These are phyloP conservation scores for Avena insularis DNA, from an alignment of 176 grass and related monocot genomes.

Conservation along the genomic window DNA sequence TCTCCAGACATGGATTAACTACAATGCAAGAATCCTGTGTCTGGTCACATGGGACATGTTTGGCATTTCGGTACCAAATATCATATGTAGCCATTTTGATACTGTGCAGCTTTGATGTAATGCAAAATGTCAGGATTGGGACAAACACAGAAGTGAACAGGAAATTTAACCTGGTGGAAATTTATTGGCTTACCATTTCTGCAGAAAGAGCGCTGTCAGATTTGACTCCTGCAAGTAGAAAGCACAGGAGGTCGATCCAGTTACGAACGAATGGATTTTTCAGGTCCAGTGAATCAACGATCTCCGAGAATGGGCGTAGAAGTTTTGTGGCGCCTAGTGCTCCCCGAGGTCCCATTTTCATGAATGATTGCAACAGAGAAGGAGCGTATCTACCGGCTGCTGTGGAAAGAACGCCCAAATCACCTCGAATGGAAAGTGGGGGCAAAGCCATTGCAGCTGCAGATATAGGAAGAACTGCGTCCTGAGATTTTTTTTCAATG, in stretches of 20 bases:
- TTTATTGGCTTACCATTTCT: slow-evolving; percentile 79
- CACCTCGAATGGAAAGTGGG: slow-evolving; percentile 91
- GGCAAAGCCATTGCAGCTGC: slow-evolving; percentile 92
- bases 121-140: background rate
- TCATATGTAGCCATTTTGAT: background rate
- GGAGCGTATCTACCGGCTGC: slow-evolving; percentile 80
- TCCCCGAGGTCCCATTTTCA: slow-evolving; percentile 91
- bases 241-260: slow-evolving; percentile 91
- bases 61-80: background rate
- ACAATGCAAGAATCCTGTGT: slow-evolving; percentile 12
- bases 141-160: background rate
- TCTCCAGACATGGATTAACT: background rate
- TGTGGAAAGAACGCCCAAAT: slow-evolving; percentile 80
- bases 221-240: slow-evolving; percentile 97
- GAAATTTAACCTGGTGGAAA: slow-evolving; percentile 29
- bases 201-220: slow-evolving; percentile 86
- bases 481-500: slow-evolving; percentile 55
- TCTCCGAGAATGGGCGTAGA: slow-evolving; percentile 84
- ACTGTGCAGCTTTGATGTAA: background rate
- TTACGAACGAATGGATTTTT: slow-evolving; percentile 89
- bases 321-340: slow-evolving; percentile 86
- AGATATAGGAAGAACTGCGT: slow-evolving; percentile 88
- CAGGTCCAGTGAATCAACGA: slow-evolving; percentile 77
- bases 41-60: background rate
- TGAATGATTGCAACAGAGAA: slow-evolving; percentile 88